Evolutionary conservation across 768 basidiomycete species (phyloP), one percentile per base, ranked within the genome.

Genomic region (Hypholoma sublateritium): DNA sequence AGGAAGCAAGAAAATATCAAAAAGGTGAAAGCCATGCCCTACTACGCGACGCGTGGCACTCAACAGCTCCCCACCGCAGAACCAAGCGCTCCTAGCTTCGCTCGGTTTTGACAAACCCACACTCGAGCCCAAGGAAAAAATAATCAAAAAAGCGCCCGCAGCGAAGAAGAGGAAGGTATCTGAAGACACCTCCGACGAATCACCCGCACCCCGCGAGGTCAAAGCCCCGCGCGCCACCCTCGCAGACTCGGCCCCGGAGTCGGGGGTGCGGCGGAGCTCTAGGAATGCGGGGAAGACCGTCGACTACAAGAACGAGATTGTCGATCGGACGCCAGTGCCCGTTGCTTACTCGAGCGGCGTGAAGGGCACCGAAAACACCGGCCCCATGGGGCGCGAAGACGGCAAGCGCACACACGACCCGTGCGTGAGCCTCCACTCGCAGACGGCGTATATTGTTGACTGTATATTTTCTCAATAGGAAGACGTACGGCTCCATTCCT

Each of bases 401-500:
- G 67, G 71, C 8, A 65, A 70, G 24, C 72, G 81, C 22, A 62
- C 57, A 21, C 71, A 82, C 58, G 63, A 86, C 63, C 86, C 86
- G 87, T 88, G 59, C 55, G 84, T 72, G n/a, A n/a, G 46, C 21
- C 35, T 32, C 17, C 11, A 24, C 14, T 50, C 35, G 44, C 16
- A 32, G 35, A 37, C 25, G 14, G n/a, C 47, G 7, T 44, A 41
- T 19, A 28, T 61, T 36, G 0, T 24, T 36, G 43, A 34, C 57
- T 24, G 53, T 45, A 14, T 41, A 45, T 6, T 19, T 43, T 21
- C 4, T 57, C 42, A n/a, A 32, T 32, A 92, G 90, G 11, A 95
- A 93, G 73, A 80, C 73, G 2, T 95, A 85, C 69, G 95, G 95
- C 0, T 63, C 77, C 34, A 95, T 97, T 55, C 92, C 93, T 5